Evolutionary conservation across 2,329 filamentous ascomycete species (phyloP), one percentile per base, ranked within the genome.

Genomic region (Colletotrichum trifolii): DNA sequence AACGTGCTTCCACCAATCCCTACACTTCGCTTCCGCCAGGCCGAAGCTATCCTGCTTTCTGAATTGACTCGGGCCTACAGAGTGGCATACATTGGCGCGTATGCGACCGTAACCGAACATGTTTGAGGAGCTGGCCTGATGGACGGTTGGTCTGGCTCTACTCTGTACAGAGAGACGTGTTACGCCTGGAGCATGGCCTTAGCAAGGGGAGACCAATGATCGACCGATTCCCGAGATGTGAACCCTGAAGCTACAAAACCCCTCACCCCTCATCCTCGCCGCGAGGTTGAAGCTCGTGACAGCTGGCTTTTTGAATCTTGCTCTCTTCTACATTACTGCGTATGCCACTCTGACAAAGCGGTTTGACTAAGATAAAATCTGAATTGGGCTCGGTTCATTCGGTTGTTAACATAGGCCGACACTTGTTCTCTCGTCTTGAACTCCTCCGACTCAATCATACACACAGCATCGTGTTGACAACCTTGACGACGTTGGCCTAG

Each of bases 201-300:
- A 42, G 38, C 35, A 15, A 58, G 43, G 50, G 47, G 42, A 11
- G 6, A 35, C 9, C 36, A 33, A 8, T 48, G 58, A 62, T 66
- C 40, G 52, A 57, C 52, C 36, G 47, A 53, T 36, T 52, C 25
- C 57, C 46, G 45, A 53, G 50, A 34, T 33, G 9, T 25, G 46
- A 65, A 52, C 57, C 57, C 52, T 65, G 35, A 52, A 62, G 58
- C 62, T 61, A 52, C 62, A 52, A 65, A 65, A 62, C 58, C 58
- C 58, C 58, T 65, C 57, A 62, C 58, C 58, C 62, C 58, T 56
- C 58, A 40, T 50, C 42, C 12, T 5, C 9, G 42, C 7, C 15
- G 10, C 8, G 7, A 6, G 9, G 15, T 2, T 4, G 12, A 35
- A 64, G 38, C 49, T 57, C 13, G 34, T 39, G 15, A 45, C 33